Percentiles rank a stretch among this genome's conserved stretches.
These are phyloP conservation scores for Neofusicoccum parvum DNA, from an alignment of 2,329 filamentous ascomycete species.

Conservation along the genomic window DNA sequence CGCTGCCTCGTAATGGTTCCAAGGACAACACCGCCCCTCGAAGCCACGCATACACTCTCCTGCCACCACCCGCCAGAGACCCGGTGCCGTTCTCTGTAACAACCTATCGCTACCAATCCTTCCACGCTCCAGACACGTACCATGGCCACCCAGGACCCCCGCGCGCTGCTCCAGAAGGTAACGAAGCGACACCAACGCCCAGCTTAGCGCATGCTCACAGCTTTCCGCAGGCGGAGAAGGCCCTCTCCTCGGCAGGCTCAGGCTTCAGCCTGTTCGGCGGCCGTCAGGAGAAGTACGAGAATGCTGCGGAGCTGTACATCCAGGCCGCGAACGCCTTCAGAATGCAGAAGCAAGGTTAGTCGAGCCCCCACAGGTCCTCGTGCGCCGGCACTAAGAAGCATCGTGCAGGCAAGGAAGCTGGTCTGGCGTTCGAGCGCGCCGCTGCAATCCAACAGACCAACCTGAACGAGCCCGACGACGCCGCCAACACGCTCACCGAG, in stretches of 20 bases:
- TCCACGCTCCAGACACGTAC: not conserved
- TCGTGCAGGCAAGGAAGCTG: conserved; percentile 74
- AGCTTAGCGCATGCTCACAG: conserved; percentile 24
- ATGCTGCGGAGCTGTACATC: conserved; percentile 82
- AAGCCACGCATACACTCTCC: not conserved
- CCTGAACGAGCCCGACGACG: conserved; percentile 89
- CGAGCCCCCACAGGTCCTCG: not conserved
- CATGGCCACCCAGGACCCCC: conserved; percentile 74
- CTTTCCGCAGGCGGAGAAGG: conserved; percentile 76
- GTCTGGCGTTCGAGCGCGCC: conserved; percentile 80
- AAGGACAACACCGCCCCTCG: conserved; percentile 12
- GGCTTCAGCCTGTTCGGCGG: conserved; percentile 92
- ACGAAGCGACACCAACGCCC: conserved; percentile 21
- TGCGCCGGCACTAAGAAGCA: not conserved
- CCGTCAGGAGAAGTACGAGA: conserved; percentile 83
- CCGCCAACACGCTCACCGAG: conserved; percentile 83
- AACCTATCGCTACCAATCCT: not conserved
- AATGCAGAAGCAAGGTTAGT: conserved; percentile 78
- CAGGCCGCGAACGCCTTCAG: conserved; percentile 91
- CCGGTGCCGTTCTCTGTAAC: not conserved
- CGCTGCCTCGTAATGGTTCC: conserved; percentile 20
- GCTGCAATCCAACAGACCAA: conserved; percentile 78
- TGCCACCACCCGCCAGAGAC: not conserved
- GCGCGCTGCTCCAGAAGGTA: conserved; percentile 78
- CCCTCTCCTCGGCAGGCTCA: conserved; percentile 69